These are phyloP conservation scores for Pholiota conissans DNA, from an alignment of 768 basidiomycete genomes.

Conservation along the genomic window DNA sequence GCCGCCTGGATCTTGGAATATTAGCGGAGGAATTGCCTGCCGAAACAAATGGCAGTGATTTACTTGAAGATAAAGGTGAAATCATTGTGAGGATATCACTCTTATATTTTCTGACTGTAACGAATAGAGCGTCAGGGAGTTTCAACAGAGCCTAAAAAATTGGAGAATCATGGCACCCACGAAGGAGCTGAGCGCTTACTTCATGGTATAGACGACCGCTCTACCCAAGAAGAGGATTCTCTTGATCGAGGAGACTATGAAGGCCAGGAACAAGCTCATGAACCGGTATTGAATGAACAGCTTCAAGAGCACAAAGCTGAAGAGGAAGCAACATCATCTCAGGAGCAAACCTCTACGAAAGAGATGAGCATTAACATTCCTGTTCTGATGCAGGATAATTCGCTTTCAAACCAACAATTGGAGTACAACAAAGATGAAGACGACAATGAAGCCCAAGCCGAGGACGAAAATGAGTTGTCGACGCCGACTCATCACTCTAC, in stretches of 20 bases:
- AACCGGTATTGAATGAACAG: no score
- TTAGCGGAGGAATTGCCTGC: constrained; percentile 3
- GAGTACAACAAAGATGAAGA: not conserved
- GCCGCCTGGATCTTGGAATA: constrained; percentile 18
- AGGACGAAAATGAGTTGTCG: not conserved
- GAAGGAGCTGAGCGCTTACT: no score
- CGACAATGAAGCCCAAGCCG: no score
- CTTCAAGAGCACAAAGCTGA: not conserved
- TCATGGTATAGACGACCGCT: no score
- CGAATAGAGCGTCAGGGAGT: not conserved
- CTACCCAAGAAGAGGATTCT: no score
- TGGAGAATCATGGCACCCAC: no score
- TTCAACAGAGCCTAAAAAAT: no score
- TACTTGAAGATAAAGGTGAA: constrained; percentile 9
- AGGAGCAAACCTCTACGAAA: not conserved
- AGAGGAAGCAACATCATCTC: not conserved
- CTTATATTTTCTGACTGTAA: not conserved
- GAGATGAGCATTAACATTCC: not conserved
- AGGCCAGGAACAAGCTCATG: no score
- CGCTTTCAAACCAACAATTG: not conserved
- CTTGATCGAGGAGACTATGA: no score
- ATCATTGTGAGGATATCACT: not conserved
- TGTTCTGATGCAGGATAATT: not conserved
- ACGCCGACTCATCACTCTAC: not conserved
- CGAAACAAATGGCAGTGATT: not conserved